phyloP scores from a whole-genome alignment of 768 basidiomycete genomes.

The Tylopilus vinaceipallidus region DNA sequence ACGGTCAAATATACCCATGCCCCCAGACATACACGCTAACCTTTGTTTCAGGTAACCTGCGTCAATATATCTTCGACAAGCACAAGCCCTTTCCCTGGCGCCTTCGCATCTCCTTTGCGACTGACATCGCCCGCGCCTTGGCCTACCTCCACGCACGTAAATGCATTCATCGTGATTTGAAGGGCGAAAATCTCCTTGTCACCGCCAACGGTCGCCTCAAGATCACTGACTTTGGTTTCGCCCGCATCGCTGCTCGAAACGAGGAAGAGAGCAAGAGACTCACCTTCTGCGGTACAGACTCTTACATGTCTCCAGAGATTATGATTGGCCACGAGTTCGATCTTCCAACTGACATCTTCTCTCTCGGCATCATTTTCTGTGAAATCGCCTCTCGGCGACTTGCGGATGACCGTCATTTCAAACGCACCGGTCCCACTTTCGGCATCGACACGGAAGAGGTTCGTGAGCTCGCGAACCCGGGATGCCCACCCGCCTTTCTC shows the following conservation, averaged over 20 bases:
- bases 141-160: conserved; percentile 96
- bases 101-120: conserved; percentile 90
- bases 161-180: conserved; percentile 87
- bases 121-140: conserved; percentile 91
- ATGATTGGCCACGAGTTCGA: conserved; percentile 89
- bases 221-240: conserved; percentile 98
- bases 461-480: conserved; percentile 57
- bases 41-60: conserved; percentile 56
- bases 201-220: conserved; percentile 93
- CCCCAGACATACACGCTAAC: conserved; percentile 2
- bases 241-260: conserved; percentile 89
- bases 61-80: conserved; percentile 87
- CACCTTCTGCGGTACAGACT: conserved; percentile 87
- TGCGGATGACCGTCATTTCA: conserved; percentile 79
- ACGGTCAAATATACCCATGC: conserved; percentile 40
- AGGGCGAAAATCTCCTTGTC: conserved; percentile 96
- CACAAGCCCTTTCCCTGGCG: conserved; percentile 87
- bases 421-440: conserved; percentile 78
- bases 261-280: conserved; percentile 85
- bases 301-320: conserved; percentile 98
- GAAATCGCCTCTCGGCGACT: conserved; percentile 83
- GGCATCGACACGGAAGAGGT: conserved; percentile 77
- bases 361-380: conserved; percentile 88
- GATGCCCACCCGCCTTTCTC: conserved; percentile 78
- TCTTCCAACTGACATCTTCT: conserved; percentile 92